phyloP scores from a whole-genome alignment of 768 basidiomycete species.

The Phylloporus sp. region DNA sequence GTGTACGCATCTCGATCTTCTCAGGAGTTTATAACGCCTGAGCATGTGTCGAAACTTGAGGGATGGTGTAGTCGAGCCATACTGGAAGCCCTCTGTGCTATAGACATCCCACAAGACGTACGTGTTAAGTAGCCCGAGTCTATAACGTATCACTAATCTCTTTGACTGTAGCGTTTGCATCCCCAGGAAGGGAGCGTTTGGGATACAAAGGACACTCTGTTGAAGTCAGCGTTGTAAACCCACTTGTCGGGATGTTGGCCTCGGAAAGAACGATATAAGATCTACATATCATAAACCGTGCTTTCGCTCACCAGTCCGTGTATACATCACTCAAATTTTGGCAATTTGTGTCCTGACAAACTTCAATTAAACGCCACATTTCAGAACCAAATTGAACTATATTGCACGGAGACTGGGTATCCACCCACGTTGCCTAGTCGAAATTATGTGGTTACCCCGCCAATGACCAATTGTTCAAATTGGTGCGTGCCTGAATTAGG shows the following conservation, averaged over 20 bases:
- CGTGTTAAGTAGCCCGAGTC: constrained; percentile 2
- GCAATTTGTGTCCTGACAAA: neutral
- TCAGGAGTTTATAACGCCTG: constrained; percentile 71
- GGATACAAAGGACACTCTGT: constrained; percentile 28
- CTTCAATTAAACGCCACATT: constrained; percentile 28
- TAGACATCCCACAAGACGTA: constrained; percentile 50
- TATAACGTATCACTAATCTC: constrained; percentile 7
- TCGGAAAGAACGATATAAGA: neutral
- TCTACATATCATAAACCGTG: constrained; percentile 1
- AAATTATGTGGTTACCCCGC: neutral
- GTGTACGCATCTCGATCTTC: constrained; percentile 75
- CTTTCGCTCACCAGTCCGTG: neutral
- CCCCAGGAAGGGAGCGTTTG: constrained; percentile 55
- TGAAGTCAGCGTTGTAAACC: constrained; percentile 11
- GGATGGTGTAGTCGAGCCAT: constrained; percentile 58
- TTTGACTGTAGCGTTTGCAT: constrained; percentile 45
- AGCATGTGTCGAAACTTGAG: constrained; percentile 56
- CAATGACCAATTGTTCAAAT: neutral
- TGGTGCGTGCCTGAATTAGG: constrained; percentile 1
- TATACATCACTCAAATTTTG: neutral
- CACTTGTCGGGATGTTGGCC: neutral
- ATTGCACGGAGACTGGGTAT: neutral
- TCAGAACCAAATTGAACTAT: constrained; percentile 11
- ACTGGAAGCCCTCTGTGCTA: constrained; percentile 50
- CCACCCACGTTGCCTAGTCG: neutral